A percentile compares a stretch with the other conserved stretches of the same genome.
These are phyloP conservation scores for Bruguiera parviflora DNA, from an alignment of 345 rosid species.

Conservation along the genomic window DNA sequence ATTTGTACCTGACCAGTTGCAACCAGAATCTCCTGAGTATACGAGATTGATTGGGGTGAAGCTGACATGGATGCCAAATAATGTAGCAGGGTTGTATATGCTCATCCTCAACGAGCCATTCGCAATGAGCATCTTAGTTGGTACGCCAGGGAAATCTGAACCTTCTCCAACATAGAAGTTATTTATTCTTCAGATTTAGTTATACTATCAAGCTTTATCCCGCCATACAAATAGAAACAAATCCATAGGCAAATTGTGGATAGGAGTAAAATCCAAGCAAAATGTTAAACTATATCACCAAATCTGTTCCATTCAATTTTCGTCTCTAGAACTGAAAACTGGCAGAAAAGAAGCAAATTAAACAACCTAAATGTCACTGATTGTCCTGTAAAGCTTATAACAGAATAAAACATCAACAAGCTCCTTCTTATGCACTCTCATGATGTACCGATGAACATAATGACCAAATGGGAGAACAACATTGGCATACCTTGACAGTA, in stretches of 20 bases:
- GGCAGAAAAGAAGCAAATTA: neutral
- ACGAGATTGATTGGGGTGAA: slow-evolving; percentile 56
- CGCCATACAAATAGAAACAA: neutral
- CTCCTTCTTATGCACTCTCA: no score
- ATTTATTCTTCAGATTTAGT: neutral
- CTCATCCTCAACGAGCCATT: slow-evolving; percentile 56
- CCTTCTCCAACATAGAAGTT: slow-evolving; percentile 71
- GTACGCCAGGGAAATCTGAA: slow-evolving; percentile 66
- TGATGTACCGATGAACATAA: no score
- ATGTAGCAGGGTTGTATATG: slow-evolving; percentile 70
- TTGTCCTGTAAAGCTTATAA: no score
- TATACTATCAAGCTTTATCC: neutral
- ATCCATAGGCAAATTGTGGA: neutral
- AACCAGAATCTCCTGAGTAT: slow-evolving; percentile 46
- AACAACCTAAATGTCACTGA: neutral
- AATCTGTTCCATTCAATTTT: no score
- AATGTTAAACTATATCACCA: no score
- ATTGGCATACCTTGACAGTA: slow-evolving; percentile 48
- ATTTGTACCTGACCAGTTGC: slow-evolving; percentile 66
- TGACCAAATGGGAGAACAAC: neutral
- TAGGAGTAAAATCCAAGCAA: neutral
- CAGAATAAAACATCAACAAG: no score
- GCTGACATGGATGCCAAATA: slow-evolving; percentile 75
- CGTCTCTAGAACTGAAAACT: neutral
- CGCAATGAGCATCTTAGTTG: slow-evolving; percentile 62